A percentile compares a stretch with the other conserved stretches of the same genome.
Conservation (phyloP, 371 early-diverging fungal genomes). For the Haplosporangium sp. region DNA sequence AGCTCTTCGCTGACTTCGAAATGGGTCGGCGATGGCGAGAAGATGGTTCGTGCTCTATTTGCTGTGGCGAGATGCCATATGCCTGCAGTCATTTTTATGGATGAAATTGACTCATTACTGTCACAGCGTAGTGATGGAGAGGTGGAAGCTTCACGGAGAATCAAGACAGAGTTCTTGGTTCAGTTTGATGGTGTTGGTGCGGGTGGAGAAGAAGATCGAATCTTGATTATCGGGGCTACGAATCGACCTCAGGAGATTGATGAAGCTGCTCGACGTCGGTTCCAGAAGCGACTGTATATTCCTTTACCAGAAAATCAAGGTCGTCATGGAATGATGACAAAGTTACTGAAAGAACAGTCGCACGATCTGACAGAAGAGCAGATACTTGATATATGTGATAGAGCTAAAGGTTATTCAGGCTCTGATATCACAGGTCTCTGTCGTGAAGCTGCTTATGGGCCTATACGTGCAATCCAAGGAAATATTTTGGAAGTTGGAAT, state of each 20-base stretch:
- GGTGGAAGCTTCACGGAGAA: conserved; percentile 87
- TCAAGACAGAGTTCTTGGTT: conserved; percentile 88
- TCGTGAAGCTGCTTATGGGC: conserved; percentile 80
- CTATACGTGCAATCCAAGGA: conserved; percentile 77
- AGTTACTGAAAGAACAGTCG: conserved; percentile 68
- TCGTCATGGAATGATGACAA: conserved; percentile 73
- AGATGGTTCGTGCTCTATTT: conserved; percentile 95
- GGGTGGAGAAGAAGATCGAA: conserved; percentile 74
- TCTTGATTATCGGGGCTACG: conserved; percentile 84
- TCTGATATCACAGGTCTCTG: conserved; percentile 94
- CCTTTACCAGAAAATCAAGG: conserved; percentile 87
- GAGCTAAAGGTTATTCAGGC: conserved; percentile 84
- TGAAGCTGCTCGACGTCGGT: conserved; percentile 82
- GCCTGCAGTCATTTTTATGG: conserved; percentile 93
- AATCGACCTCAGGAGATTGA: conserved; percentile 89
- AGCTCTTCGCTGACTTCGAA: conserved; percentile 93
- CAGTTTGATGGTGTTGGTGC: conserved; percentile 89
- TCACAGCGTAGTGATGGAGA: conserved; percentile 93
- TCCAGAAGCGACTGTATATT: conserved; percentile 80
- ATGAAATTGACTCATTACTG: conserved; percentile 93
- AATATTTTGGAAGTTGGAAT: conserved; percentile 59
- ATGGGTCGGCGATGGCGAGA: conserved; percentile 98
- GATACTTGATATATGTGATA: conserved; percentile 64
- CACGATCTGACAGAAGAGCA: conserved; percentile 72
- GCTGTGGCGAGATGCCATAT: conserved; percentile 89